These are phyloP conservation scores for Metschnikowia dekortorum DNA, from an alignment of 805 yeast species.

Conservation along the genomic window DNA sequence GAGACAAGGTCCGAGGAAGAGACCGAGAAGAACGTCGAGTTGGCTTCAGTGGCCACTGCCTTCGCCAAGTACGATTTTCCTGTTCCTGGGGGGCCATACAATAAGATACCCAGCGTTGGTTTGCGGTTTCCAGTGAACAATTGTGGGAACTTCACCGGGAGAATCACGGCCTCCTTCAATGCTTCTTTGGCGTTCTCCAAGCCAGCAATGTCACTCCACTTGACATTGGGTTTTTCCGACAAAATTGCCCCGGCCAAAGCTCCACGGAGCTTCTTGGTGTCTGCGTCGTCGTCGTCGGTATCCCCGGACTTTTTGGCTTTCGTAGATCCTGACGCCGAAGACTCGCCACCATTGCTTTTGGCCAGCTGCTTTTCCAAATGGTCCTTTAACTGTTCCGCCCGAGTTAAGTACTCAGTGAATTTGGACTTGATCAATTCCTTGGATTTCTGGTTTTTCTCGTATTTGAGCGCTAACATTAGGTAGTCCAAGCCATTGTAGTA, in stretches of 20 bases:
- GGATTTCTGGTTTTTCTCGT: slow-evolving; percentile 82
- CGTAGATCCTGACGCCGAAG: slow-evolving; percentile 53
- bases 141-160: slow-evolving; percentile 96
- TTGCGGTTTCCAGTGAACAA: slow-evolving; percentile 90
- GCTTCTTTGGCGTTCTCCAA: slow-evolving; percentile 94
- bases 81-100: slow-evolving; percentile 80
- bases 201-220: slow-evolving; percentile 96
- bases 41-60: slow-evolving; percentile 98
- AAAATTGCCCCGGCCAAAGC: slow-evolving; percentile 90
- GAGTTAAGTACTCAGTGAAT: slow-evolving; percentile 82
- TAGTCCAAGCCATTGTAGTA: slow-evolving; percentile 93
- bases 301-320: slow-evolving; percentile 51
- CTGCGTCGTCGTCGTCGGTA: slow-evolving; percentile 67
- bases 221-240: slow-evolving; percentile 86
- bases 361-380: slow-evolving; percentile 66
- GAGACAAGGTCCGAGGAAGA: slow-evolving; percentile 95
- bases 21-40: slow-evolving; percentile 92
- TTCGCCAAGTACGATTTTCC: slow-evolving; percentile 96
- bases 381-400: slow-evolving; percentile 92
- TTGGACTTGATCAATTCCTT: slow-evolving; percentile 85
- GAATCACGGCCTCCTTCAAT: slow-evolving; percentile 91
- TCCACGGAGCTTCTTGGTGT: slow-evolving; percentile 82
- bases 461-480: slow-evolving; percentile 91
- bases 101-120: slow-evolving; percentile 84
- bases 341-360: slow-evolving; percentile 45